phyloP scores from a whole-genome alignment of 1,284 basidiomycete species.

The Apiotrichum mycotoxinovorans region DNA sequence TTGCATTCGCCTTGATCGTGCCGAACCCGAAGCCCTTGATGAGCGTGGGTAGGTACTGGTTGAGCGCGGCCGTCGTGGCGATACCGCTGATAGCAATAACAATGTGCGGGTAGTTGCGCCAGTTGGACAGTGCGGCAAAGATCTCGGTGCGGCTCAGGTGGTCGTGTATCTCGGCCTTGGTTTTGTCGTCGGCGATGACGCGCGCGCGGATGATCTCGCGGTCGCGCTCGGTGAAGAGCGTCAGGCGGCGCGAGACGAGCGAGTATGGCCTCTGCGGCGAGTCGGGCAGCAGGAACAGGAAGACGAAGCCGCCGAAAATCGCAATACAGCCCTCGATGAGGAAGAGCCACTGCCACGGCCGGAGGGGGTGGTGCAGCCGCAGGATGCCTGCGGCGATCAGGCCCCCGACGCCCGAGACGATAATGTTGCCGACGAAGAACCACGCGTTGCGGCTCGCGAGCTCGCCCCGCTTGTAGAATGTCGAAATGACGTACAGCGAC shows the following conservation, averaged over 20 bases:
- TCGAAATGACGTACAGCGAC: slow-evolving; percentile 18
- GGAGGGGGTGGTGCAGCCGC: slow-evolving; percentile 6
- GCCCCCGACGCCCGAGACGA: slow-evolving; percentile 19
- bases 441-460: slow-evolving; percentile 20
- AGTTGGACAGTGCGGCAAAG: slow-evolving; percentile 25
- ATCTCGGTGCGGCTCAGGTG: slow-evolving; percentile 21
- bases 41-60: slow-evolving; percentile 19
- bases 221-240: slow-evolving; percentile 30
- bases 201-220: slow-evolving; percentile 30
- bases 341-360: slow-evolving; percentile 11
- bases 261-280: slow-evolving; percentile 20
- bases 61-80: slow-evolving; percentile 21
- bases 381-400: slow-evolving; percentile 22
- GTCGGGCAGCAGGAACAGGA: slow-evolving; percentile 27
- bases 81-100: slow-evolving; percentile 32
- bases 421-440: slow-evolving; percentile 25
- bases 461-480: slow-evolving; percentile 27
- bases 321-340: slow-evolving; percentile 28
- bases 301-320: slow-evolving; percentile 18
- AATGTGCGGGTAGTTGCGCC: slow-evolving; percentile 36
- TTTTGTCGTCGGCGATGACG: slow-evolving; percentile 30
- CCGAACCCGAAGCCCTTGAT: slow-evolving; percentile 38
- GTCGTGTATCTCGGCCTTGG: slow-evolving; percentile 17
- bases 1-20: slow-evolving; percentile 47
- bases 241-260: slow-evolving; percentile 22